These are phyloP conservation scores for Cladosporium sp. DNA, from an alignment of 2,329 filamentous ascomycete species.

Conservation along the genomic window DNA sequence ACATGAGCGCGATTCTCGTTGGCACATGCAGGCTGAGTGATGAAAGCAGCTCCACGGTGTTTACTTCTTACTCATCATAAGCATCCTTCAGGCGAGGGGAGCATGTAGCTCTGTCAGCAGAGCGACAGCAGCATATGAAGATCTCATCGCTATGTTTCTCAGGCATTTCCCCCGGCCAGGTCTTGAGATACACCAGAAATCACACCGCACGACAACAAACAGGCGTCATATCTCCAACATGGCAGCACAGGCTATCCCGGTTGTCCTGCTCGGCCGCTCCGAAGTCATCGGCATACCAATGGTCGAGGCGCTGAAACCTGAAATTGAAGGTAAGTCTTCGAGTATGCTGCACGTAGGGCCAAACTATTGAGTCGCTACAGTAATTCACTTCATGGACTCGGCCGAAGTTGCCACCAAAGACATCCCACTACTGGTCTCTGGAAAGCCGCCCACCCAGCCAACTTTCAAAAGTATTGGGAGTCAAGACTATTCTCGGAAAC, in stretches of 20 bases:
- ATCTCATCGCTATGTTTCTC: too few relatives aligned
- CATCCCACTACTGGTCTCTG: not conserved
- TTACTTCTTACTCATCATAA: too few relatives aligned
- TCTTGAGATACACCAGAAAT: too few relatives aligned
- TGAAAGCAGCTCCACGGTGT: too few relatives aligned
- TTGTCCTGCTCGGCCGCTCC: not conserved
- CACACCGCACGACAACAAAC: too few relatives aligned
- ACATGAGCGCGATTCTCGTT: too few relatives aligned
- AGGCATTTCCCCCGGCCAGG: too few relatives aligned
- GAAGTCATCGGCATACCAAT: not conserved
- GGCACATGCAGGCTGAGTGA: slow-evolving; percentile 19
- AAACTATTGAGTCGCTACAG: not conserved
- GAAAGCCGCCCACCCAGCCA: not conserved
- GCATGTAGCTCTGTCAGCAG: too few relatives aligned
- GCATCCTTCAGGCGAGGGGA: too few relatives aligned
- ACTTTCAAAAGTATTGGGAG: not conserved
- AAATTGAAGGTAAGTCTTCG: not conserved
- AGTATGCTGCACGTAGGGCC: not conserved
- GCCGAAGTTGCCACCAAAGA: not conserved
- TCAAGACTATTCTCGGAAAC: not conserved
- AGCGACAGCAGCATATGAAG: too few relatives aligned
- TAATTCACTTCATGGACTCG: slow-evolving; percentile 1
- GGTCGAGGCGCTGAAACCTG: not conserved
- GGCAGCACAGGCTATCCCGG: not conserved
- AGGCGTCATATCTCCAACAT: not conserved